Evolutionary conservation across 345 rosid species (phyloP).

Genomic region (Brassica napus): Da-Ae NC_063446.1:4803501-4804000

Average conservation of each 20-base stretch:
- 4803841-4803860: constrained; percentile 66
- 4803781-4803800: constrained; percentile 54
- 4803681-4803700: constrained; percentile 54
- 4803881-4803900: constrained; percentile 61
- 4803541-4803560: constrained; percentile 34
- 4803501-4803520: constrained; percentile 5
- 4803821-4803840: constrained; percentile 70
- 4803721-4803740: background rate
- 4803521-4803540: background rate
- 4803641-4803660: constrained; percentile 74
- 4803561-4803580: constrained; percentile 48
- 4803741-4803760: constrained; percentile 34
- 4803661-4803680: constrained; percentile 46
- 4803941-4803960: constrained; percentile 61
- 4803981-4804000: constrained; percentile 58
- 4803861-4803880: constrained; percentile 76
- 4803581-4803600: constrained; percentile 65
- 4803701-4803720: constrained; percentile 47
- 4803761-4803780: constrained; percentile 13
- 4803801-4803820: constrained; percentile 84
- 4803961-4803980: constrained; percentile 77
- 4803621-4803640: constrained; percentile 60
- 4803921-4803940: constrained; percentile 49
- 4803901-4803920: constrained; percentile 57
- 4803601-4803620: constrained; percentile 59